phyloP scores from a whole-genome alignment of 108 stramenopile species.

The Cyclotella distinguenda region DNA sequence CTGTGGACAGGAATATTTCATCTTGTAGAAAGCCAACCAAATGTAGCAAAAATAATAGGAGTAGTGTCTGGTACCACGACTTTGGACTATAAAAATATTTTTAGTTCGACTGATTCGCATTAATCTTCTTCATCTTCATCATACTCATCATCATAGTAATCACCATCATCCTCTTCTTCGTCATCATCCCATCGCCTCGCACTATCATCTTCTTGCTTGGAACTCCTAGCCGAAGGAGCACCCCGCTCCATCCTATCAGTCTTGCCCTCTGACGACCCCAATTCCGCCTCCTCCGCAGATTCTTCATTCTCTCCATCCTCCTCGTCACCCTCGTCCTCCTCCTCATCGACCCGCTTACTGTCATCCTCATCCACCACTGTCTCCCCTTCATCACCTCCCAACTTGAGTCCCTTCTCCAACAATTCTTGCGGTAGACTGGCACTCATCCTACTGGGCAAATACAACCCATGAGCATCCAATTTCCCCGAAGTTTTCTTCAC shows the following conservation, averaged over 20 bases:
- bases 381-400: conserved; percentile 41
- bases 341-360: conserved; percentile 15
- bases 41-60: no score
- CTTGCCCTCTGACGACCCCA: conserved; percentile 1
- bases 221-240: conserved; percentile 36
- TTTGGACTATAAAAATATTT: no score
- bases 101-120: no score
- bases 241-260: conserved; percentile 18
- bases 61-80: no score
- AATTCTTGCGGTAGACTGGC: conserved; percentile 68
- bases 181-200: conserved; percentile 9
- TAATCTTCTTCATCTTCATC: conserved; percentile 46
- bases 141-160: conserved; percentile 48
- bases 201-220: conserved; percentile 6
- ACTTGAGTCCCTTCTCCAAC: conserved; percentile 74
- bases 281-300: conserved; percentile 34
- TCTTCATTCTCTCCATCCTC: conserved; percentile 47
- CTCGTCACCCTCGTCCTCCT: conserved; percentile 29
- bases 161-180: conserved; percentile 26
- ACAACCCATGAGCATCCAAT: conserved; percentile 83
- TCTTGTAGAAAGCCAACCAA: no score
- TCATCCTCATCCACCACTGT: conserved; percentile 35
- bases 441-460: conserved; percentile 84
- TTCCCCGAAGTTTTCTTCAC: conserved; percentile 79
- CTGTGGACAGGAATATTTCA: no score